Evolutionary conservation across 1,284 basidiomycete species (phyloP), one percentile per base, ranked within the genome.

Genomic region (Sanguinoderma infundibulare): DNA sequence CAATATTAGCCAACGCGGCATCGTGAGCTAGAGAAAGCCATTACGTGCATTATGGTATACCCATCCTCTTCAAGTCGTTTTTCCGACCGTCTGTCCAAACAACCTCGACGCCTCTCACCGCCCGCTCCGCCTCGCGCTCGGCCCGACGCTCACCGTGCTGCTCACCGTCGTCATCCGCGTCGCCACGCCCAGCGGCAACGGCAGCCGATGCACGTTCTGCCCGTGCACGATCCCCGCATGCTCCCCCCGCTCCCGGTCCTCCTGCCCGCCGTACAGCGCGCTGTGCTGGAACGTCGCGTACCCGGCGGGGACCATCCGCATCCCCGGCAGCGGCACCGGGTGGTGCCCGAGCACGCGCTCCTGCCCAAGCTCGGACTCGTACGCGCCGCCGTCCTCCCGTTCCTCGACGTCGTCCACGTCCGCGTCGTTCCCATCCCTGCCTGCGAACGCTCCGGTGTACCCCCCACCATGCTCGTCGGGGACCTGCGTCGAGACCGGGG

Each of bases 111-210:
- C 14, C 35, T 14, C 53, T 32, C 36, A 59, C 38, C 57, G 53
- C 35, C 55, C 52, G 20, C 35, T 22, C 15, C 46, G 24, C 34
- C 52, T 17, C 28, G 55, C 42, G 26, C 53, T 59, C 32, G 52
- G 55, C 28, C 85, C 87, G 38, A 67, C 68, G 58, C 62, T 67
- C 15, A 70, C 69, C 32, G 66, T 69, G 61, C 71, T 72, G 32
- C 68, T 71, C 55, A 71, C 68, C 8, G 65, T 70, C 34, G 67
- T 63, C 67, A 72, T 68, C 53, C 65, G 61, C 65, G 68, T 66
- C 28, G 68, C 63, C 59, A 67, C 59, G 26, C 70, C 64, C 53
- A 70, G 55, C 24, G 64, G 63, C 46, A 64, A 53, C 20, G 64
- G 63, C 46, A 64, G 53, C 42, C 64, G 54, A 59, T 65, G 64